These are phyloP conservation scores for Cercophora sp. DNA, from an alignment of 495 filamentous ascomycete genomes.

Conservation along the genomic window DNA sequence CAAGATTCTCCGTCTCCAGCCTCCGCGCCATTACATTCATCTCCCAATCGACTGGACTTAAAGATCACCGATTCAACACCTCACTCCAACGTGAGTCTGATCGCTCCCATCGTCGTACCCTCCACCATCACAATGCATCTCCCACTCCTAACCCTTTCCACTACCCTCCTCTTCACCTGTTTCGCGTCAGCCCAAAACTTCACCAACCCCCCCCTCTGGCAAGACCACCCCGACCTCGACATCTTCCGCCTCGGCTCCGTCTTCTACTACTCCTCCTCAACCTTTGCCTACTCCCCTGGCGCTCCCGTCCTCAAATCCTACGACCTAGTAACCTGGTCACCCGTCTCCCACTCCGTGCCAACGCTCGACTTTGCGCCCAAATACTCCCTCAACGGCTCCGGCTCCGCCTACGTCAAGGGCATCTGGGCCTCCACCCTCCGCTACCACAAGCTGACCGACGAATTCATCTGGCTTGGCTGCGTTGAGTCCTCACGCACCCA, in stretches of 20 bases:
- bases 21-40: too few relatives aligned
- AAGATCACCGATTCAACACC: too few relatives aligned
- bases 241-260: constrained; percentile 43
- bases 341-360: constrained; percentile 52
- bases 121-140: too few relatives aligned
- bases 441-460: constrained; percentile 41
- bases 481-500: constrained; percentile 43
- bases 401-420: constrained; percentile 46
- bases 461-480: constrained; percentile 58
- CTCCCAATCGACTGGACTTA: too few relatives aligned
- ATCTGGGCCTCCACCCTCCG: constrained; percentile 54
- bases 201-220: constrained; percentile 39
- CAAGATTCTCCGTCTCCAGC: too few relatives aligned
- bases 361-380: constrained; percentile 41
- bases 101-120: too few relatives aligned
- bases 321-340: constrained; percentile 56
- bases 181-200: too few relatives aligned
- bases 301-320: constrained; percentile 54
- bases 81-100: too few relatives aligned
- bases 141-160: too few relatives aligned
- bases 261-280: constrained; percentile 56
- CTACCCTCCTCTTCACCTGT: too few relatives aligned
- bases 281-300: constrained; percentile 55
- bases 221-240: constrained; percentile 32
- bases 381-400: constrained; percentile 43